A percentile compares a stretch with the other conserved stretches of the same genome.
Evolutionary conservation across 176 grass and related monocot genomes (phyloP).

Genomic region (Aegilops sharonensis): DNA sequence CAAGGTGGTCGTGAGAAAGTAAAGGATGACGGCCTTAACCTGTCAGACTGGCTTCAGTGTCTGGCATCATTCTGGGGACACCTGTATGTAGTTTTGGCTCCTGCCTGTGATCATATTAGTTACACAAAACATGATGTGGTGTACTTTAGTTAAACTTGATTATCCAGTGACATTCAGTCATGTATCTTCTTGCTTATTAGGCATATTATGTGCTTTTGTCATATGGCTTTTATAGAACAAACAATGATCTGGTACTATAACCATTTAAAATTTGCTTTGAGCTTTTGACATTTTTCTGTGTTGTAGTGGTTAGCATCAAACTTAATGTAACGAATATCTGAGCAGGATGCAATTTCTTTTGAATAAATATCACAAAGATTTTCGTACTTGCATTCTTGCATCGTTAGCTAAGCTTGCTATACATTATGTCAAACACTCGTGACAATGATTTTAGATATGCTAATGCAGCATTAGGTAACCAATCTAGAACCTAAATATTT

Average conservation of each 20-base stretch:
- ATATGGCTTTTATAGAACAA: background rate
- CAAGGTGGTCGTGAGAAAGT: conserved; percentile 93
- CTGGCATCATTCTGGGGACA: conserved; percentile 99
- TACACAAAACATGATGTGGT: background rate
- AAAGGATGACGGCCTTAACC: conserved; percentile 98
- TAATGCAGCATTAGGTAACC: background rate
- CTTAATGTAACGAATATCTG: background rate
- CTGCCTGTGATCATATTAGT: conserved; percentile 15
- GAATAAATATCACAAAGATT: background rate
- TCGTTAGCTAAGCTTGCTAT: background rate
- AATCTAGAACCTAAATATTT: background rate
- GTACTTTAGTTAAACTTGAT: conserved; percentile 3
- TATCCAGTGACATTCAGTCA: background rate
- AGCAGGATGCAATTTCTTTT: background rate
- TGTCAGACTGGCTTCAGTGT: conserved; percentile 98
- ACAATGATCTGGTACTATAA: background rate
- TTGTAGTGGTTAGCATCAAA: background rate
- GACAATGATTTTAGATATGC: background rate
- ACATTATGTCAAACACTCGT: background rate
- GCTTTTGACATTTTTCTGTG: background rate
- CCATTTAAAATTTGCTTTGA: conserved; percentile 7
- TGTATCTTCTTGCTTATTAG: conserved; percentile 3
- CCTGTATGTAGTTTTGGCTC: conserved; percentile 65
- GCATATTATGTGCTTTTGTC: background rate
- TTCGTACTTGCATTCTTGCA: background rate